Evolutionary conservation across 1,284 basidiomycete genomes (phyloP).

Genomic region (Ganoderma leucocontextum): DNA sequence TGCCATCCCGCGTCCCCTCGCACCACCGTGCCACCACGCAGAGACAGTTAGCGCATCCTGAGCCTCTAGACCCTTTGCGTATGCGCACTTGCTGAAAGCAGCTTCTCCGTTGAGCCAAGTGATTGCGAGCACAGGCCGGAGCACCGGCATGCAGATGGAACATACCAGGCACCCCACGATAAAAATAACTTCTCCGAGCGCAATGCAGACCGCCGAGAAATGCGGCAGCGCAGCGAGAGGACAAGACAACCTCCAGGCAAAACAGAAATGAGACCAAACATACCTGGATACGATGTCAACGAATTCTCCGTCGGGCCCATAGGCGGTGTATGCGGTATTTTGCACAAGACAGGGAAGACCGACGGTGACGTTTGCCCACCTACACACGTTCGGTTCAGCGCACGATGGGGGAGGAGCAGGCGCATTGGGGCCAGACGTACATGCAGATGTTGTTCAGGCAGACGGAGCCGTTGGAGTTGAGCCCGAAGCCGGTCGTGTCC

Average conservation of each 20-base stretch:
- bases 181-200: neutral
- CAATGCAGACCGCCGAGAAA: neutral
- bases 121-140: too few relatives aligned
- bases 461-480: conserved; percentile 83
- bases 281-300: conserved; percentile 83
- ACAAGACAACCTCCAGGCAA: neutral
- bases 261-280: conserved; percentile 36
- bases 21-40: too few relatives aligned
- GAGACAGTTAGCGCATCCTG: too few relatives aligned
- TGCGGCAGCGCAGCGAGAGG: neutral
- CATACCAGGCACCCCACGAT: neutral
- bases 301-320: conserved; percentile 64
- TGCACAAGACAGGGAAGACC: conserved; percentile 75
- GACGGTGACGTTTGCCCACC: conserved; percentile 79
- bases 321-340: conserved; percentile 82
- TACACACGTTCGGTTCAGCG: conserved; percentile 37
- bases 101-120: too few relatives aligned
- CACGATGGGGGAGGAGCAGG: conserved; percentile 1
- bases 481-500: conserved; percentile 62
- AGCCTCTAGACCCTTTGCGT: too few relatives aligned
- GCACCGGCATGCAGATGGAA: neutral
- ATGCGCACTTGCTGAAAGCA: too few relatives aligned
- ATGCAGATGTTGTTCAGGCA: conserved; percentile 85
- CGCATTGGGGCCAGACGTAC: conserved; percentile 52
- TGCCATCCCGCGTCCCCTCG: too few relatives aligned